These are phyloP conservation scores for Alternaria metachromatica DNA, from an alignment of 2,329 filamentous ascomycete genomes.

Conservation along the genomic window DNA sequence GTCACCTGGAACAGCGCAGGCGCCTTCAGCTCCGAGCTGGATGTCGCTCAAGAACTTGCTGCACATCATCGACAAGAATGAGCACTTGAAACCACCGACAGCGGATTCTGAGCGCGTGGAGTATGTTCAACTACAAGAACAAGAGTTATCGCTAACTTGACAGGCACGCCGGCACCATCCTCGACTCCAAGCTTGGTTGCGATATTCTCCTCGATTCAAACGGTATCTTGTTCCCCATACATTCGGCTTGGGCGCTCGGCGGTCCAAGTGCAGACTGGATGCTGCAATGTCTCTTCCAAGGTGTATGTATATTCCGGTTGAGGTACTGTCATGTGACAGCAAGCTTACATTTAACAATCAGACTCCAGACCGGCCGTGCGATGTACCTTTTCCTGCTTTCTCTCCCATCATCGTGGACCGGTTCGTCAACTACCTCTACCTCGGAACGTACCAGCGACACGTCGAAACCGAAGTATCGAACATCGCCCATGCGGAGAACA, in stretches of 20 bases:
- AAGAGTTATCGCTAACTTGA: too few relatives aligned
- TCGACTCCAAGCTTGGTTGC: neutral
- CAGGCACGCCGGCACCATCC: neutral
- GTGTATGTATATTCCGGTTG: neutral
- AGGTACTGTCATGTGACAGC: too few relatives aligned
- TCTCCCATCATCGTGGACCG: neutral
- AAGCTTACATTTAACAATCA: fast-evolving
- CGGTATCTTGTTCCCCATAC: neutral
- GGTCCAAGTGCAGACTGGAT: neutral
- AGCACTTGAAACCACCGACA: too few relatives aligned
- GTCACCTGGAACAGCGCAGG: too few relatives aligned
- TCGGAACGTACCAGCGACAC: neutral
- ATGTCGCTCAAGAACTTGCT: too few relatives aligned
- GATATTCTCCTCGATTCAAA: neutral
- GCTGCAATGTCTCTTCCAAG: neutral
- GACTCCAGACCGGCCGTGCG: neutral
- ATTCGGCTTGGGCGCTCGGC: neutral
- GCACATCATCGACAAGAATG: too few relatives aligned
- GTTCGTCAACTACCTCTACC: neutral
- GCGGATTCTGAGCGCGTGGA: too few relatives aligned
- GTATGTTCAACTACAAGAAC: too few relatives aligned
- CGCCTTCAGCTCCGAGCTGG: too few relatives aligned
- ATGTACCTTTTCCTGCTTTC: neutral
- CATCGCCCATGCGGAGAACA: neutral
- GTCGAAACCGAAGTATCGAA: neutral